Conservation (phyloP, 2,329 filamentous ascomycete genomes). For the Orbilia javanica region DNA sequence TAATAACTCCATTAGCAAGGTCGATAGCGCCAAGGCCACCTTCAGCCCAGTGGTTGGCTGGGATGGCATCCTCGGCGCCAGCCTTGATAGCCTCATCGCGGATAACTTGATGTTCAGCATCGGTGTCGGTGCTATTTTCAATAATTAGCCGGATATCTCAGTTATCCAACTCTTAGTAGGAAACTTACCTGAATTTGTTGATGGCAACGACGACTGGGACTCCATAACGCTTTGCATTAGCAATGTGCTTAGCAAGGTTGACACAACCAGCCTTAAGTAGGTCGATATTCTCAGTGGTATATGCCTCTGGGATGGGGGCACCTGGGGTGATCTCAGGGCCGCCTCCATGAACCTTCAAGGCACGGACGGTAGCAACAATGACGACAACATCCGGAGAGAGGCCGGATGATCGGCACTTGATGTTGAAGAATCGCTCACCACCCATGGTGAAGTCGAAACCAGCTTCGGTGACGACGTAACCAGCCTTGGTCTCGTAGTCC, state of each 20-base stretch:
- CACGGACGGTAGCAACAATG: slow-evolving; percentile 93
- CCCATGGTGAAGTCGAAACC: slow-evolving; percentile 99
- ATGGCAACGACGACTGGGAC: slow-evolving; percentile 96
- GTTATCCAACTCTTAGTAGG: background rate
- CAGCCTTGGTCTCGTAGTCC: slow-evolving; percentile 82
- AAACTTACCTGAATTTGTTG: slow-evolving; percentile 80
- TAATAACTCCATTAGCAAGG: slow-evolving; percentile 86
- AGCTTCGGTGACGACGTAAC: slow-evolving; percentile 95
- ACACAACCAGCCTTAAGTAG: slow-evolving; percentile 89
- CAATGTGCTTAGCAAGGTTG: slow-evolving; percentile 95
- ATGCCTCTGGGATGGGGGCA: slow-evolving; percentile 84
- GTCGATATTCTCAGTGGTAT: slow-evolving; percentile 93
- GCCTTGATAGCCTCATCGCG: slow-evolving; percentile 91
- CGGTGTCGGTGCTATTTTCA: slow-evolving; percentile 79
- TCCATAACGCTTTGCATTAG: slow-evolving; percentile 88
- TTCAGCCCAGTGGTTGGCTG: slow-evolving; percentile 96
- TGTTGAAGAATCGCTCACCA: slow-evolving; percentile 99
- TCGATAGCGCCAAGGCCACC: slow-evolving; percentile 91
- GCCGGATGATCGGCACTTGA: slow-evolving; percentile 96
- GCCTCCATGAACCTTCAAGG: slow-evolving; percentile 95
- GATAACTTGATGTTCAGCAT: slow-evolving; percentile 88
- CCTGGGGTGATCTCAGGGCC: slow-evolving; percentile 93
- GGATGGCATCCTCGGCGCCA: slow-evolving; percentile 91
- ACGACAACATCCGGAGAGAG: slow-evolving; percentile 93
- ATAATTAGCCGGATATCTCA: background rate